These are phyloP conservation scores for Arabidopsis suecica DNA, from an alignment of 345 rosid species.

Conservation along the genomic window DNA sequence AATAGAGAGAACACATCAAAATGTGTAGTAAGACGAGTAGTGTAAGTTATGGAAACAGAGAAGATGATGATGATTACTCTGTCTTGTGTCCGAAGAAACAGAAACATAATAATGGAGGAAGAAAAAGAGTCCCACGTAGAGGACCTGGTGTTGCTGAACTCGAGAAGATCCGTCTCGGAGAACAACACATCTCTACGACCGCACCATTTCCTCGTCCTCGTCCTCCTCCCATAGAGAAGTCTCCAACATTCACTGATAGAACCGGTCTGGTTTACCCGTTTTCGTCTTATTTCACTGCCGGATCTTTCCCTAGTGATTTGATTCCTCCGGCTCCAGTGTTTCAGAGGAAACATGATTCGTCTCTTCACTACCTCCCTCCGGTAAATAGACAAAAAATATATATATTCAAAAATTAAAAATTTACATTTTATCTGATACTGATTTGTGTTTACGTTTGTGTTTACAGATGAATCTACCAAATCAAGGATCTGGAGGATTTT, in stretches of 20 bases:
- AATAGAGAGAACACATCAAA: background rate
- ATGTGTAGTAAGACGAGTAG: slow-evolving; percentile 61
- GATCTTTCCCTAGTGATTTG: slow-evolving; percentile 47
- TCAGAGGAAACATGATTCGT: slow-evolving; percentile 47
- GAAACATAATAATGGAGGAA: slow-evolving; percentile 40
- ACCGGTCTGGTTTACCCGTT: slow-evolving; percentile 47
- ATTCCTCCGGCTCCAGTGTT: slow-evolving; percentile 48
- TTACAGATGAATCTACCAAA: slow-evolving; percentile 54
- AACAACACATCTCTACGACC: slow-evolving; percentile 42
- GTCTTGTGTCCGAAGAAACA: slow-evolving; percentile 51
- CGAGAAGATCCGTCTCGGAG: slow-evolving; percentile 77
- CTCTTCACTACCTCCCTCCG: slow-evolving; percentile 47
- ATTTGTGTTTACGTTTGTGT: background rate
- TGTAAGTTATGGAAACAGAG: slow-evolving; percentile 42
- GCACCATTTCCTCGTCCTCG: background rate
- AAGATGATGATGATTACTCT: slow-evolving; percentile 36
- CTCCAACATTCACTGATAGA: slow-evolving; percentile 33
- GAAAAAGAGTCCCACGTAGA: slow-evolving; percentile 57
- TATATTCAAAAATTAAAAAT: background rate
- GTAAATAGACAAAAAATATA: slow-evolving; percentile 35
- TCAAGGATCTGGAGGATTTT: slow-evolving; percentile 46
- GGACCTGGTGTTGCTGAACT: slow-evolving; percentile 90
- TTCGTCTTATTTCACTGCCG: slow-evolving; percentile 26
- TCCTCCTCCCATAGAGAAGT: slow-evolving; percentile 32
- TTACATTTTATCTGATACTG: background rate